Evolutionary conservation across 2,329 filamentous ascomycete species (phyloP), one percentile per base, ranked within the genome.

Genomic region (Botrytis pseudocinerea): DNA sequence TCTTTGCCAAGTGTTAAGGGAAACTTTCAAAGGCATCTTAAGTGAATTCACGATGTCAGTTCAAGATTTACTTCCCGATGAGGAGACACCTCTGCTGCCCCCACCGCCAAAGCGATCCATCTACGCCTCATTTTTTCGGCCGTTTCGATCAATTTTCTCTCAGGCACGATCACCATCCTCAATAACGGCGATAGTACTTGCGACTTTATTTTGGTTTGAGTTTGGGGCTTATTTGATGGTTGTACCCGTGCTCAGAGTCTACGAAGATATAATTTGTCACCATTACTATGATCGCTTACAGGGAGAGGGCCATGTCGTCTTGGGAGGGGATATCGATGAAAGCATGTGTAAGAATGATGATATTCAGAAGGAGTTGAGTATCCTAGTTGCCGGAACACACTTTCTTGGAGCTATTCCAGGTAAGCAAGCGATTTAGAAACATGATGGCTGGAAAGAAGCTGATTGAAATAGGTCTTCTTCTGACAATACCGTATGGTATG

Each of bases 221-320:
- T 76, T 78, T 48, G 76, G 80, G 2, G 78, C 76, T 20, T 78
- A 77, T 3, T 78, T 84, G 42, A 79, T 78, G 73, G 75, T 73
- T 12, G 80, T 84, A 42, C 80, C 83, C 16, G 74, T 75, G 61
- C 79, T 81, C 9, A 79, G 82, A 68, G 77, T 82, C 40, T 80
- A 80, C 51, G 83, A 84, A 73, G 81, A 83, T 75, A 81, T 83
- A 32, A 77, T 83, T 42, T 84, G 83, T 74, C 82, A 81, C 66
- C 80, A 82, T 71, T 83, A 83, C 70, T 80, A 79, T 63, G 74
- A 78, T 25, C 51, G 74, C 28, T 57, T 77, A 25, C 59, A 76
- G 35, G 77, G 77, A 28, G 72, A 70, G 8, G 78, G 72, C 16
- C 75, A 77, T 63, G 78, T 80, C 57, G 74, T 74, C 8, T 72